A percentile compares a stretch with the other conserved stretches of the same genome.
Evolutionary conservation across 176 grass and related monocot genomes (phyloP).

Genomic region (Rhipidocladum racemiflorum): DNA sequence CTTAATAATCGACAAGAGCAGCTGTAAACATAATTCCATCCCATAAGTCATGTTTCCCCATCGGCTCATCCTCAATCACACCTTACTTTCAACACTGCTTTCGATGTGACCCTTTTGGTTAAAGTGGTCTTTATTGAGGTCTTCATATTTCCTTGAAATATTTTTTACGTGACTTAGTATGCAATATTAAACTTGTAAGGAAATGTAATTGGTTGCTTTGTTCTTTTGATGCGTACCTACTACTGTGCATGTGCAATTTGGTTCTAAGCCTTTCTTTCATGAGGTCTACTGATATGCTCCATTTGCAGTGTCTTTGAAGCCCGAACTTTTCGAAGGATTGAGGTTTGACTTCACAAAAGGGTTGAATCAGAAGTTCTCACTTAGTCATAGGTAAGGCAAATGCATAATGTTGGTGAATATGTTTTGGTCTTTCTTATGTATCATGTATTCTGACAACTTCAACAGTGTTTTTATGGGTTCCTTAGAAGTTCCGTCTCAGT

Average conservation of each 20-base stretch:
- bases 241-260: background rate
- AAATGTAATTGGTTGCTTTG: background rate
- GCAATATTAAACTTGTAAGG: background rate
- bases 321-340: constrained; percentile 92
- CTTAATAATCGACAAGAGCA: background rate
- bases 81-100: background rate
- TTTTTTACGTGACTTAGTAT: background rate
- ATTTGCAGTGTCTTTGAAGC: constrained; percentile 93
- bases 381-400: constrained; percentile 73
- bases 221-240: background rate
- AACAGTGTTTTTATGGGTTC: constrained; percentile 91
- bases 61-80: background rate
- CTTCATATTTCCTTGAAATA: background rate
- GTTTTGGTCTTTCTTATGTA: background rate
- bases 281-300: constrained; percentile 27
- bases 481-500: constrained; percentile 80
- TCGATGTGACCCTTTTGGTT: background rate
- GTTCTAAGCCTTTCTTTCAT: constrained; percentile 16
- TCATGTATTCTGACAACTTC: constrained; percentile 30
- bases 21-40: background rate
- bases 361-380: constrained; percentile 83
- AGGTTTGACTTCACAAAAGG: constrained; percentile 94
- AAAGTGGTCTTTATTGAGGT: background rate
- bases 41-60: background rate
- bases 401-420: background rate